Evolutionary conservation across 176 grass and related monocot species (phyloP).

Genomic region (Puccinellia tenuiflora): DNA sequence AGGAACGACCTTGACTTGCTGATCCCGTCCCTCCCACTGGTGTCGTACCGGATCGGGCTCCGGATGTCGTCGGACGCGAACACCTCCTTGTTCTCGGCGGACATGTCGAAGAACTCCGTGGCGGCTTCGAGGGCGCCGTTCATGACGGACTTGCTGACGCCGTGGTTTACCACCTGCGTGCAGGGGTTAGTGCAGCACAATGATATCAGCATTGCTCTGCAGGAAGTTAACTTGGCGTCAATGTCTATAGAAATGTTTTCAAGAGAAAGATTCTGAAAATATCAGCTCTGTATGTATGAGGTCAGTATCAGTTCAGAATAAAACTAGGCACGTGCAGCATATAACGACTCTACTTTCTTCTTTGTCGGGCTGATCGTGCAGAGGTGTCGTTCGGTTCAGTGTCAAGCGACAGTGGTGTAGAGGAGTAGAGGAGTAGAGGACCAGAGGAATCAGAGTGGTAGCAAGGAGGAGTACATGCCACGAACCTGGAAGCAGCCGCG

Average conservation of each 20-base stretch:
- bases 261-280: no score
- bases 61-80: conserved; percentile 48
- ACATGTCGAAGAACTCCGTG: conserved; percentile 53
- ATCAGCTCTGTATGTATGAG: no score
- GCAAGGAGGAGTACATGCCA: background rate
- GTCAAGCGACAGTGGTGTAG: background rate
- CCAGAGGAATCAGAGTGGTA: background rate
- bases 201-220: background rate
- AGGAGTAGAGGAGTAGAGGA: no score
- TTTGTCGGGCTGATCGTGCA: background rate
- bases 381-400: background rate
- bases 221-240: background rate
- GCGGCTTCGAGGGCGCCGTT: conserved; percentile 43
- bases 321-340: background rate
- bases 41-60: conserved; percentile 57
- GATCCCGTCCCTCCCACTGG: conserved; percentile 29
- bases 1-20: conserved; percentile 48
- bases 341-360: background rate
- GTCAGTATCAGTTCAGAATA: background rate
- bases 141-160: conserved; percentile 46
- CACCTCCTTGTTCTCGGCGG: conserved; percentile 36
- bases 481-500: conserved; percentile 61
- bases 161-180: conserved; percentile 79
- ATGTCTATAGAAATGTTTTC: no score
- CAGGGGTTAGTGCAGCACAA: background rate